Base-by-base conservation (phyloP, 2,329 filamentous ascomycete species). In the Fusarium sp. region DNA sequence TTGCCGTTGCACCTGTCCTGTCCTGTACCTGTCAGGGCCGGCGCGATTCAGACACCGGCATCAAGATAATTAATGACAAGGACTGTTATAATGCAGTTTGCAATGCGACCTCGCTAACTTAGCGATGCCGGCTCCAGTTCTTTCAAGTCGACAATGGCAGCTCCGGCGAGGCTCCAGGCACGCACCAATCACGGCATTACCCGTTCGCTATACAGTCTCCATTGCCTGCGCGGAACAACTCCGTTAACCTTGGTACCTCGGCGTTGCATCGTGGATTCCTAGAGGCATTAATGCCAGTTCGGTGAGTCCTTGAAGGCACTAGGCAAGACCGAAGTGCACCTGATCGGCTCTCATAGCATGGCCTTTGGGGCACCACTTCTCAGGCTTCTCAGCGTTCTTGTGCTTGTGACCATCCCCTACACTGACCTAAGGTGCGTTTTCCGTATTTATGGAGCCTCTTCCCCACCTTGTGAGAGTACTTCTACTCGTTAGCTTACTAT, bases 1-100 rank as follows among this genome's bases (percentile, higher is more conserved):
- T 69, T 75, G 37, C 57, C 58, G 41, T 45, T 52, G 35, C 59
- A 68, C 45, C 68, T 43, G 57, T 41, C 45, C 68, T 43, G 57
- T 41, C 64, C 39, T 52, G 35, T 56, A 68, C 45, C 68, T 43
- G 58, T 41, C 64, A 61, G 61, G 64, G 41, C 69, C 56, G 35
- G 27, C 39, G 29, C 52, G 52, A 63, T 64, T 67, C 62, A 73
- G 58, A 59, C 45, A 39, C 62, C 41, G 18, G 45, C 45, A 52
- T 29, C 31, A 29, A 22, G 24, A 63, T 50, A 61, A 65, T 27
- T 62, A 59, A 64, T 45, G 35, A 59, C 50, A 59, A 57, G 62
- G 37, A 22, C 60, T 33, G 27, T 16, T 57, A 59, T 54, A 33
- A 29, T 39, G 33, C 45, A 24, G 41, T 45, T 58, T 35, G 39